Conservation (phyloP, 805 yeast genomes). For the Candida takata region DNA sequence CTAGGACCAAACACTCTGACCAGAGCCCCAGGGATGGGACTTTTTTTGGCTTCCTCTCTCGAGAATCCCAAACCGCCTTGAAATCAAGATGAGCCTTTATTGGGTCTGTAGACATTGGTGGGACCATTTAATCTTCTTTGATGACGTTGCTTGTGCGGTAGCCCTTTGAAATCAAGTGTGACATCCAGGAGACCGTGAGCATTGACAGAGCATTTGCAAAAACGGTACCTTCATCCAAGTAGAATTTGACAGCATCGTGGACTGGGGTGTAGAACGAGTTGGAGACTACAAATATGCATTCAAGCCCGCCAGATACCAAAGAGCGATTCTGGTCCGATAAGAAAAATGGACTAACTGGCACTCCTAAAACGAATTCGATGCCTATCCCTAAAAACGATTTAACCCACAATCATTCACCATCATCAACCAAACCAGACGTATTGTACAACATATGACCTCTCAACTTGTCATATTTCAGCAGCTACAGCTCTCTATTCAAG, state of each 20-base stretch:
- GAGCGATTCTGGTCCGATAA: no score
- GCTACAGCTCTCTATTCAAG: no score
- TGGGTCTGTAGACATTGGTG: constrained; percentile 64
- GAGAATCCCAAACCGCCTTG: constrained; percentile 52
- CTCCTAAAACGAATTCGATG: no score
- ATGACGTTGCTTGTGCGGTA: constrained; percentile 42
- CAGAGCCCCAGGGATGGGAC: constrained; percentile 57
- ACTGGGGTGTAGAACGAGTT: constrained; percentile 28
- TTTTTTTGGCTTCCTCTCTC: constrained; percentile 39
- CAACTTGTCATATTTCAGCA: no score
- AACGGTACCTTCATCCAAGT: constrained; percentile 37
- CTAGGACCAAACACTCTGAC: constrained; percentile 66
- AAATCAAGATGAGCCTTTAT: constrained; percentile 42
- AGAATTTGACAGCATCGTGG: constrained; percentile 34
- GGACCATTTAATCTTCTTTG: constrained; percentile 67
- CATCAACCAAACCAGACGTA: no score
- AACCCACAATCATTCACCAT: no score
- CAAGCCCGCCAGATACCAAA: constrained; percentile 6
- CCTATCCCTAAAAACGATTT: no score
- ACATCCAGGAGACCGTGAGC: constrained; percentile 89
- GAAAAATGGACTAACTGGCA: no score
- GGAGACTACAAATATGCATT: constrained; percentile 11
- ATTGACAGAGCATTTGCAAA: constrained; percentile 66
- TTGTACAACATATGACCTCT: no score
- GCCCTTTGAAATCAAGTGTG: constrained; percentile 73